phyloP scores from a whole-genome alignment of 2,329 filamentous ascomycete genomes.

The Aspergillus unguis region DNA sequence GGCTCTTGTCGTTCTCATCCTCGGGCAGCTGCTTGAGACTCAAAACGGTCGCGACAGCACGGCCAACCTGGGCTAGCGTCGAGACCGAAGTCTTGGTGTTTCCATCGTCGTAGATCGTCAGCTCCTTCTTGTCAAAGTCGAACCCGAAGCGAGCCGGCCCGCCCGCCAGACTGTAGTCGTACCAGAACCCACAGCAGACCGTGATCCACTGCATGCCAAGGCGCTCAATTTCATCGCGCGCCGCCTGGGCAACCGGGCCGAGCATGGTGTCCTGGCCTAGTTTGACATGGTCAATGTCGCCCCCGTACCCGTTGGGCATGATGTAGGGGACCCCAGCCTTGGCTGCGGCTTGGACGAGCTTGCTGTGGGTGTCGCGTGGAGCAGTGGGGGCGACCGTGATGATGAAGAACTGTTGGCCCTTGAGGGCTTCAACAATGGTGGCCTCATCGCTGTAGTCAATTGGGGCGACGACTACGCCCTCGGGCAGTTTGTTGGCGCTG shows the following conservation, averaged over 20 bases:
- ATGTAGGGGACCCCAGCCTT: slow-evolving; percentile 55
- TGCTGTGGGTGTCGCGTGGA: slow-evolving; percentile 46
- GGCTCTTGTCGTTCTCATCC: slow-evolving; percentile 32
- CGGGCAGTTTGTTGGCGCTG: slow-evolving; percentile 44
- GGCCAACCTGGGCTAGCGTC: slow-evolving; percentile 57
- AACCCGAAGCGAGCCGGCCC: slow-evolving; percentile 46
- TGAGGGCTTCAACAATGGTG: slow-evolving; percentile 50
- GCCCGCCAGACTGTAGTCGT: slow-evolving; percentile 49
- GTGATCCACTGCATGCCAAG: slow-evolving; percentile 47
- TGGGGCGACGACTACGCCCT: slow-evolving; percentile 40
- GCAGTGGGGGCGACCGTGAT: slow-evolving; percentile 52
- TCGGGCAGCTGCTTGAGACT: slow-evolving; percentile 45
- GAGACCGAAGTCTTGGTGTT: slow-evolving; percentile 54
- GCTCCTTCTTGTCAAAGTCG: slow-evolving; percentile 43
- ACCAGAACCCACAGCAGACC: slow-evolving; percentile 52
- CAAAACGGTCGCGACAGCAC: slow-evolving; percentile 53
- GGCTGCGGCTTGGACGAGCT: slow-evolving; percentile 54
- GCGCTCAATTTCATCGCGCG: slow-evolving; percentile 39
- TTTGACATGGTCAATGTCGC: slow-evolving; percentile 31
- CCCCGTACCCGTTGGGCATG: slow-evolving; percentile 50
- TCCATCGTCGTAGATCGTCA: slow-evolving; percentile 57
- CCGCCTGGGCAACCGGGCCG: slow-evolving; percentile 22
- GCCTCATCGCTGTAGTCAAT: slow-evolving; percentile 51
- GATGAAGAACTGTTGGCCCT: slow-evolving; percentile 56
- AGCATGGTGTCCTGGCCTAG: slow-evolving; percentile 40